Percentiles rank a stretch among this genome's conserved stretches.
Conservation (phyloP, 2,329 filamentous ascomycete species). For the Sclerotinia subarctica region DNA sequence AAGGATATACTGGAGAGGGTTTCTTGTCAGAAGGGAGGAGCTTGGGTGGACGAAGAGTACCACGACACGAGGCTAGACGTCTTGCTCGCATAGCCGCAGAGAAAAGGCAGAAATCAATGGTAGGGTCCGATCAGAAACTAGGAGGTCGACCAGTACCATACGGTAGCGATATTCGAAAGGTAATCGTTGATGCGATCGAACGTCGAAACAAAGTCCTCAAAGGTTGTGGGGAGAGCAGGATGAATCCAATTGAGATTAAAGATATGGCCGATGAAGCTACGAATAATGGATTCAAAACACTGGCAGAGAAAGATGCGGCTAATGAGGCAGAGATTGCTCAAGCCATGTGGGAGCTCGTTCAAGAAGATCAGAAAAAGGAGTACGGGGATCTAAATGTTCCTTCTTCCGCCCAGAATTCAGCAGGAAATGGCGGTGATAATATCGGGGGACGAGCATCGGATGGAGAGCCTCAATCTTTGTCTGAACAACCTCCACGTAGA, state of each 20-base stretch:
- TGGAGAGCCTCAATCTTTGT: not conserved
- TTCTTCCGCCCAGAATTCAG: conserved; percentile 35
- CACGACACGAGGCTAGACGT: conserved; percentile 69
- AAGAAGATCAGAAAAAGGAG: conserved; percentile 58
- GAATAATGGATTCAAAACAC: conserved; percentile 72
- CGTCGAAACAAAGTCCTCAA: conserved; percentile 63
- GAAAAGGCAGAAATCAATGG: conserved; percentile 56
- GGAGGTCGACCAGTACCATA: conserved; percentile 59
- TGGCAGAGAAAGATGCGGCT: conserved; percentile 83
- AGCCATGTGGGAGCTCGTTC: conserved; percentile 80
- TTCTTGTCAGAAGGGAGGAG: conserved; percentile 74
- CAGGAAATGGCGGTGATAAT: conserved; percentile 36
- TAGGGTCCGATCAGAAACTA: conserved; percentile 67
- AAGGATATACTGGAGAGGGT: conserved; percentile 87
- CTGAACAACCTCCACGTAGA: conserved; percentile 21
- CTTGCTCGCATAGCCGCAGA: conserved; percentile 73
- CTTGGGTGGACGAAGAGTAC: conserved; percentile 66
- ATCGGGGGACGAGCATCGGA: conserved; percentile 16
- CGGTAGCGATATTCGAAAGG: conserved; percentile 65
- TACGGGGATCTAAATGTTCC: conserved; percentile 35
- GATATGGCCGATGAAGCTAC: conserved; percentile 62
- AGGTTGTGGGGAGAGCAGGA: conserved; percentile 69
- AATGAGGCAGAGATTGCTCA: conserved; percentile 85
- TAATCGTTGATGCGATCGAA: conserved; percentile 70
- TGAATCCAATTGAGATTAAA: conserved; percentile 62